These are phyloP conservation scores for Phytophthora capsici DNA, from an alignment of 352 stramenopile species.

Conservation along the genomic window DNA sequence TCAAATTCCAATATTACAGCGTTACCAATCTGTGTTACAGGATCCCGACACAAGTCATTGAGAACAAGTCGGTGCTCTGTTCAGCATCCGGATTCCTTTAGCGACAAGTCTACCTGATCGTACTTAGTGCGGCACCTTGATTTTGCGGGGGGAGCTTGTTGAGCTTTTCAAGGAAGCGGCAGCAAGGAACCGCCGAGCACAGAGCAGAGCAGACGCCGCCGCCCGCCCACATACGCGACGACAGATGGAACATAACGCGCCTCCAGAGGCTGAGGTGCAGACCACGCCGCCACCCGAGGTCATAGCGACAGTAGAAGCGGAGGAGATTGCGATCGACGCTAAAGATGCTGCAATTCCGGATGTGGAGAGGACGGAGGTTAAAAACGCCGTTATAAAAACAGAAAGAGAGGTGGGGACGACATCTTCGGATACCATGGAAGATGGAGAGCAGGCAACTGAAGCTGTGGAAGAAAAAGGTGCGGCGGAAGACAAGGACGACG, in stretches of 20 bases:
- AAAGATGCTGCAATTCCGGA: slow-evolving; percentile 5
- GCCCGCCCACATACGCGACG: background rate
- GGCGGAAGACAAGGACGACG: slow-evolving; percentile 13
- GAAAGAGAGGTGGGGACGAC: background rate
- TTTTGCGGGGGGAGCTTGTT: slow-evolving; percentile 22
- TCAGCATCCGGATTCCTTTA: slow-evolving; percentile 3
- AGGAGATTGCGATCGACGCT: background rate
- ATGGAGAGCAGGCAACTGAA: background rate
- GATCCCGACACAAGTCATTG: no score
- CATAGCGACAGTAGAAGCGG: background rate
- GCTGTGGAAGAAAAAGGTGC: background rate
- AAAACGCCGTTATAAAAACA: slow-evolving; percentile 13
- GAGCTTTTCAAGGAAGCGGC: slow-evolving; percentile 33
- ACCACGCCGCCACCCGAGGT: background rate
- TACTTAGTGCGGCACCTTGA: slow-evolving; percentile 31
- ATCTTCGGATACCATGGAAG: background rate
- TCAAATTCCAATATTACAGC: no score
- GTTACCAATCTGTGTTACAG: no score
- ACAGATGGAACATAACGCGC: slow-evolving; percentile 33
- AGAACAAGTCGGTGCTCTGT: slow-evolving; percentile 6
- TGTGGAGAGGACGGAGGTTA: background rate
- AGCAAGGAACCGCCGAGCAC: background rate
- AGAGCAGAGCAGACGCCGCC: background rate
- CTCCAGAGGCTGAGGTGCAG: slow-evolving; percentile 14
- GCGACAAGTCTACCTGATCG: slow-evolving; percentile 30